Evolutionary conservation across 495 filamentous ascomycete species (phyloP).

Genomic region (Daldinia bambusicola): DNA sequence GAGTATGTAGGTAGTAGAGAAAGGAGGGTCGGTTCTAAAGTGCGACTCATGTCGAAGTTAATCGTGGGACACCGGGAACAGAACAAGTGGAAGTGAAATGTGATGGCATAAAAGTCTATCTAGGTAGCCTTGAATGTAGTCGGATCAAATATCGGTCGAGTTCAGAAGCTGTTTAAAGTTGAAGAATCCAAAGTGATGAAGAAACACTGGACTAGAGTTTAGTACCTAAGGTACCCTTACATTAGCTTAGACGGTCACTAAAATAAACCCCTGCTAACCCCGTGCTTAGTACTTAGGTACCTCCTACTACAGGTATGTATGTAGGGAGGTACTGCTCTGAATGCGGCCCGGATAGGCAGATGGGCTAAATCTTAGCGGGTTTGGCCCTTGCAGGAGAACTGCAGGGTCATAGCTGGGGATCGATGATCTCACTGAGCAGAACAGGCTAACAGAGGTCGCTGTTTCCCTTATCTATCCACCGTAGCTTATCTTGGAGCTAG

Average conservation of each 20-base stretch:
- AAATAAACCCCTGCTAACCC: constrained; percentile 17
- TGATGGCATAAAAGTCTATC: not conserved
- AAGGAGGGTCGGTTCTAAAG: constrained; percentile 78
- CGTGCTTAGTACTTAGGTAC: not conserved
- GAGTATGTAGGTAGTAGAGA: constrained; percentile 82
- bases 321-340: not conserved
- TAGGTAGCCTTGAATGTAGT: not conserved
- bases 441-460: no score
- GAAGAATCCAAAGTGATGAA: constrained; percentile 16
- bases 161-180: constrained; percentile 9
- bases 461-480: constrained; percentile 18
- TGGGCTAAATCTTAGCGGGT: constrained; percentile 18
- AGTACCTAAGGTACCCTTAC: no score
- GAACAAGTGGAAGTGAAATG: not conserved
- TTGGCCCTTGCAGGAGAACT: constrained; percentile 26
- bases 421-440: constrained; percentile 18
- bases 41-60: constrained; percentile 68
- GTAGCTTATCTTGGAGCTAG: constrained; percentile 38
- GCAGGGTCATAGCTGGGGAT: constrained; percentile 22
- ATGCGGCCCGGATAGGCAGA: constrained; percentile 12
- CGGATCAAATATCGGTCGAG: not conserved
- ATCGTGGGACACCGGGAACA: not conserved
- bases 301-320: not conserved
- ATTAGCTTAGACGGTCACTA: constrained; percentile 23
- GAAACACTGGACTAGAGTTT: not conserved